Conservation (phyloP, 2,329 filamentous ascomycete species). For the Fusarium drepaniforme region DNA sequence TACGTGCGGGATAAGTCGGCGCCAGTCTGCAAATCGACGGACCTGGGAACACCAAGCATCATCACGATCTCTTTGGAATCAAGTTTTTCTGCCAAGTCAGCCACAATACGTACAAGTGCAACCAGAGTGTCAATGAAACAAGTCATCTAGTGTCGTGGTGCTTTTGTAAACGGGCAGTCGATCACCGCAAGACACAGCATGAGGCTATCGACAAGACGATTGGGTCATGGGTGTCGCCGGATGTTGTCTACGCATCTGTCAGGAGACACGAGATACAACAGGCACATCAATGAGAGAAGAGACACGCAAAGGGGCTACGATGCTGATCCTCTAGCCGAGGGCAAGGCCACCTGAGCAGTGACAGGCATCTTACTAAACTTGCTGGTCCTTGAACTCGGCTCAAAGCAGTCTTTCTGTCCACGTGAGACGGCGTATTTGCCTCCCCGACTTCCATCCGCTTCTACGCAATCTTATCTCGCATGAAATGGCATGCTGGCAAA, state of each 20-base stretch:
- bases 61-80: background rate
- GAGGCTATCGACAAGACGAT: constrained; percentile 9
- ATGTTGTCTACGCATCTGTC: constrained; percentile 13
- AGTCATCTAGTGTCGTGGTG: constrained; percentile 4
- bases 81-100: background rate
- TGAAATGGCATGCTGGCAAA: background rate
- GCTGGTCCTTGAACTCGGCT: background rate
- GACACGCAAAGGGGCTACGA: background rate
- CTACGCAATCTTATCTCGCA: constrained; percentile 10
- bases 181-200: constrained; percentile 12
- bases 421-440: constrained; percentile 5
- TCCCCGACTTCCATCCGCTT: constrained; percentile 7
- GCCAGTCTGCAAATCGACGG: background rate
- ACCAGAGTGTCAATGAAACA: constrained; percentile 9
- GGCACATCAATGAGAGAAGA: constrained; percentile 13
- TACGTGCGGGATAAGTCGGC: background rate
- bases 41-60: background rate
- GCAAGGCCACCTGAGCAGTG: constrained; percentile 11
- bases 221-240: constrained; percentile 4
- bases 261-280: constrained; percentile 21
- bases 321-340: constrained; percentile 12
- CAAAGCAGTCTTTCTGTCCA: constrained; percentile 4
- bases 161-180: constrained; percentile 8
- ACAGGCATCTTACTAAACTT: constrained; percentile 8
- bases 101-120: constrained; percentile 1